These are phyloP conservation scores for Melastoma candidum DNA, from an alignment of 441 rosid species.

Conservation along the genomic window DNA sequence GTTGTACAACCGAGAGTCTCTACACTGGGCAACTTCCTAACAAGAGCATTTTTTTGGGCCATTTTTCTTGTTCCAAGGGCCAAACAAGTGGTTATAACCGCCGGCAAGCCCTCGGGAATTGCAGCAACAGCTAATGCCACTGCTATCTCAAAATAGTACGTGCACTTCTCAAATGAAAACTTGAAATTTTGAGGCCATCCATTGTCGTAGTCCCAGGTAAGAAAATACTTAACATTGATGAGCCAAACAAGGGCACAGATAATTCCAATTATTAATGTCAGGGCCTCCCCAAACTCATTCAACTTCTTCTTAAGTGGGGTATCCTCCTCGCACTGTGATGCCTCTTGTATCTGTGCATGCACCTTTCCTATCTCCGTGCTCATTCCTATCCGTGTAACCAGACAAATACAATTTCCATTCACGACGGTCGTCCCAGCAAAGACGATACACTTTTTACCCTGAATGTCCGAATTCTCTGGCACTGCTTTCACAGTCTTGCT, in stretches of 20 bases:
- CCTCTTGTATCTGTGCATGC: slow-evolving; percentile 82
- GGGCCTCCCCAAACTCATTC: slow-evolving; percentile 72
- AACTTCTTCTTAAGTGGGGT: slow-evolving; percentile 81
- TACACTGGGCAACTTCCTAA: slow-evolving; percentile 31
- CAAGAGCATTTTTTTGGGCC: slow-evolving; percentile 95
- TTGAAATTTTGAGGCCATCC: slow-evolving; percentile 79
- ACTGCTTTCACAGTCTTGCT: slow-evolving; percentile 63
- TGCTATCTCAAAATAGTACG: slow-evolving; percentile 88
- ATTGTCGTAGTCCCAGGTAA: slow-evolving; percentile 74
- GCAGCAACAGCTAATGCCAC: slow-evolving; percentile 89
- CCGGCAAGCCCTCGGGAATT: slow-evolving; percentile 83
- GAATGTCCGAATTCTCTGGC: slow-evolving; percentile 58
- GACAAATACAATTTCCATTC: slow-evolving; percentile 66
- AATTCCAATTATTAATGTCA: slow-evolving; percentile 69
- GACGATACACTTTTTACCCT: slow-evolving; percentile 77
- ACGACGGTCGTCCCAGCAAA: slow-evolving; percentile 81
- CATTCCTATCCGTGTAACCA: slow-evolving; percentile 76
- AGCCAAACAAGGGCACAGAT: slow-evolving; percentile 75
- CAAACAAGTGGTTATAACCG: slow-evolving; percentile 84
- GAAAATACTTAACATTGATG: slow-evolving; percentile 78
- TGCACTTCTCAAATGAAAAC: slow-evolving; percentile 88
- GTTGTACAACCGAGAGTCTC: no score
- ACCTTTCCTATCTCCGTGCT: slow-evolving; percentile 75
- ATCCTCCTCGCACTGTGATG: slow-evolving; percentile 68
- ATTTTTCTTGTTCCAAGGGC: slow-evolving; percentile 89